Evolutionary conservation across 306 rosid genomes (phyloP).

Genomic region (Rosa rugosa): DNA sequence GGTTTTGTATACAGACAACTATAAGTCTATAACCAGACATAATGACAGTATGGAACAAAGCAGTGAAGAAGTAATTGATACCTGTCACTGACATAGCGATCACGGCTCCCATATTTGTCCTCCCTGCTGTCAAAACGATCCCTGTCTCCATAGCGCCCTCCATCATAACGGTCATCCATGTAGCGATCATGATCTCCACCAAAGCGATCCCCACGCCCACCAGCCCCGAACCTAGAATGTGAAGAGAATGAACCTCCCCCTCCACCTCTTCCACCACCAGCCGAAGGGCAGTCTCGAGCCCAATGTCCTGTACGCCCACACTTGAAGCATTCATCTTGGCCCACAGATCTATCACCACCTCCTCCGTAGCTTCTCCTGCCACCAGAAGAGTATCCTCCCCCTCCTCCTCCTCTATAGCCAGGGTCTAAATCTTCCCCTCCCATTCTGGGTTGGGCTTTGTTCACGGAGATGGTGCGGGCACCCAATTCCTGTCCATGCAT

Average conservation of each 20-base stretch:
- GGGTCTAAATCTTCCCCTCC: slow-evolving; percentile 77
- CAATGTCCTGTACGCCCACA: slow-evolving; percentile 98
- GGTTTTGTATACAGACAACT: not conserved
- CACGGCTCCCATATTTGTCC: slow-evolving; percentile 77
- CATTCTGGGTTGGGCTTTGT: slow-evolving; percentile 90
- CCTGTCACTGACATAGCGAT: slow-evolving; percentile 83
- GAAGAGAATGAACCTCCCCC: slow-evolving; percentile 73
- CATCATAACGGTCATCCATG: slow-evolving; percentile 74
- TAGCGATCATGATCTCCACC: slow-evolving; percentile 72
- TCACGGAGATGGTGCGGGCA: slow-evolving; percentile 82
- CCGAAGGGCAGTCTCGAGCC: slow-evolving; percentile 92
- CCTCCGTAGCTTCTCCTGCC: slow-evolving; percentile 76
- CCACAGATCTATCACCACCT: slow-evolving; percentile 53
- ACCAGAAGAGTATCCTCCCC: slow-evolving; percentile 74
- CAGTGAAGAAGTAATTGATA: slow-evolving; percentile 26
- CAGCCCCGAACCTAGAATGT: slow-evolving; percentile 73
- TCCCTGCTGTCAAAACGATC: slow-evolving; percentile 80
- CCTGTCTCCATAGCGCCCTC: slow-evolving; percentile 80
- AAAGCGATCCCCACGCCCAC: slow-evolving; percentile 74
- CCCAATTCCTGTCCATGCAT: slow-evolving; percentile 92
- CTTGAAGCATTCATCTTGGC: slow-evolving; percentile 94
- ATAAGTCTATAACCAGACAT: not conserved
- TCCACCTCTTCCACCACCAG: slow-evolving; percentile 68
- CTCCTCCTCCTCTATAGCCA: slow-evolving; percentile 66
- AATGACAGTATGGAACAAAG: slow-evolving; percentile 1